A percentile compares a stretch with the other conserved stretches of the same genome.
Conservation (phyloP, 371 early-diverging fungal genomes). For the Choanephora cucurbitarum region DNA sequence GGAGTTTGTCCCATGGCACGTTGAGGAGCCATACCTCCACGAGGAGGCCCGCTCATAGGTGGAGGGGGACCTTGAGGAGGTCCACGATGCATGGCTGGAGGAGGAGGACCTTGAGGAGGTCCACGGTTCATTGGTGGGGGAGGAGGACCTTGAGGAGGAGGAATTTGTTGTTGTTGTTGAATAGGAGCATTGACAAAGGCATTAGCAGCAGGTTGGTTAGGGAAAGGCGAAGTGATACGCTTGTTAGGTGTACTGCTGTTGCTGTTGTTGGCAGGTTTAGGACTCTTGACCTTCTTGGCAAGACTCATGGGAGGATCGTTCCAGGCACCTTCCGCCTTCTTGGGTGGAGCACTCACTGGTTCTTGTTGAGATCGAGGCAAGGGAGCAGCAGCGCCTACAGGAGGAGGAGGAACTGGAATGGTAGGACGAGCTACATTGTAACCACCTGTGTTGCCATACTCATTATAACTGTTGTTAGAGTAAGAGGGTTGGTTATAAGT, state of each 20-base stretch:
- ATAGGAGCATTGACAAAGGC: slow-evolving; percentile 29
- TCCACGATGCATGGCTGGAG: no score
- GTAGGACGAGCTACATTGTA: slow-evolving; percentile 17
- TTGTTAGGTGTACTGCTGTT: slow-evolving; percentile 20
- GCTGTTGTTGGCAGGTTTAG: slow-evolving; percentile 16
- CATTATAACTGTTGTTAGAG: slow-evolving; percentile 9
- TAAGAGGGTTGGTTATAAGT: slow-evolving; percentile 1
- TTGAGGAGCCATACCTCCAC: slow-evolving; percentile 2
- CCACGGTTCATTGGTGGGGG: slow-evolving; percentile 25
- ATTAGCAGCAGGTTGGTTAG: slow-evolving; percentile 39
- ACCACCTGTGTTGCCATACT: slow-evolving; percentile 5
- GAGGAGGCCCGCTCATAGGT: slow-evolving; percentile 17
- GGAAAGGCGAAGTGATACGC: slow-evolving; percentile 52
- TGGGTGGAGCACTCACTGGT: slow-evolving; percentile 36
- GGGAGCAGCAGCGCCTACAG: slow-evolving; percentile 20
- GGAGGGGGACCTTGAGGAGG: not conserved
- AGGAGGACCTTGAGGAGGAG: slow-evolving; percentile 22
- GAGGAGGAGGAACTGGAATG: slow-evolving; percentile 38
- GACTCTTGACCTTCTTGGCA: slow-evolving; percentile 33
- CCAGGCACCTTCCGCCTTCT: slow-evolving; percentile 50
- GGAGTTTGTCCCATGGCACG: slow-evolving; percentile 1
- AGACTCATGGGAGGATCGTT: slow-evolving; percentile 59
- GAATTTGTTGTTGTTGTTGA: slow-evolving; percentile 18
- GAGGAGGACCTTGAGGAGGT: slow-evolving; percentile 9
- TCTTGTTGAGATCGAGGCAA: slow-evolving; percentile 18